Evolutionary conservation across 2,329 filamentous ascomycete species (phyloP), one percentile per base, ranked within the genome.

Genomic region (Phialocephala subalpina): DNA sequence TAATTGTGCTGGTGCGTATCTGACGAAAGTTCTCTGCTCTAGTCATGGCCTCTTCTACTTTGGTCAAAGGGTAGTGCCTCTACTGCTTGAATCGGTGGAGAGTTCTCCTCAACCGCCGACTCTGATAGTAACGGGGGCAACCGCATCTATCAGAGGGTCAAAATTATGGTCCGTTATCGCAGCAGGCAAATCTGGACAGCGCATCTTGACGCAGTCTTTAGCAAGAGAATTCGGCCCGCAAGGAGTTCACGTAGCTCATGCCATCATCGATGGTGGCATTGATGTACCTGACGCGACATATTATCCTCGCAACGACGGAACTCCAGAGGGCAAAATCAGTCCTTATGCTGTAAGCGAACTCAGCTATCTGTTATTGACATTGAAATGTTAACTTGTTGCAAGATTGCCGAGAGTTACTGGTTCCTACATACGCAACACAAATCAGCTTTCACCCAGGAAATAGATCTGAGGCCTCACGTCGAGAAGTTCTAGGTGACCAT

Each of bases 61-160:
- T 77, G 87, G 91, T 0, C 88, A 94, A 76, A 82, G 83, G 3
- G 82, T 86, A 1, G 79, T 97, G 1, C 93, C 93, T 0, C 82
- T 89, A 1, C 85, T 97, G 1, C 83, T 93, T 2, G 82, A 87
- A 29, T 82, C 88, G 0, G 84, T 87, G 1, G 75, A 77, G 52
- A 77, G 78, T 0, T 78, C 80, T 58, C 80, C 84, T 36, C 38
- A 49, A 4, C 91, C 92, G 2, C 92, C 92, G 0, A 90, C 90
- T 0, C 82, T 97, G 20, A 90, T 97, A 74, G 91, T 96, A 79
- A 96, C 93, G 0, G 93, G 93, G 33, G 93, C 93, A 0, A 97
- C 93, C 0, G 93, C 92, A 0, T 92, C 90, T 0, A 72, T 94
- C 35, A 91, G 89, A 74, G 91, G 90, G 7, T 91, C 88, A 20